Conservation (phyloP, 2,329 filamentous ascomycete species). For the Penicillium fuscoglaucum region DNA sequence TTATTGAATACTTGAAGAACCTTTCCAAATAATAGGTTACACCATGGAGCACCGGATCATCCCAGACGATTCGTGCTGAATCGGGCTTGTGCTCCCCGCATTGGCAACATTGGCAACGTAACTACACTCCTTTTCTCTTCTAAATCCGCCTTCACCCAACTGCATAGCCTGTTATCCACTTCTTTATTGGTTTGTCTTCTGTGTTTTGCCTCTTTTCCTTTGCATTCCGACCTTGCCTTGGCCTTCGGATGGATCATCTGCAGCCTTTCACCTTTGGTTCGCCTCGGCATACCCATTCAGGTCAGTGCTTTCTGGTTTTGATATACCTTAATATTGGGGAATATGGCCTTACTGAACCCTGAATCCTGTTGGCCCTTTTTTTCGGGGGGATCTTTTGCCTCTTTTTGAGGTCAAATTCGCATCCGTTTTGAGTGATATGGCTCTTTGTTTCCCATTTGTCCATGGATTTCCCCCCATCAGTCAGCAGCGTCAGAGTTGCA, state of each 20-base stretch:
- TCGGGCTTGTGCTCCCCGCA: conserved; percentile 27
- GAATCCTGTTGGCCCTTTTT: background rate
- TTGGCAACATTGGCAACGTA: conserved; percentile 23
- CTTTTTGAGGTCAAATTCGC: background rate
- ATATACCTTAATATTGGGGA: background rate
- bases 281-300: conserved; percentile 25
- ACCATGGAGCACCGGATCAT: conserved; percentile 22
- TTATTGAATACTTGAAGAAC: background rate
- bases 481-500: background rate
- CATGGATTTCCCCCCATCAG: background rate
- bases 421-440: background rate
- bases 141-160: conserved; percentile 18
- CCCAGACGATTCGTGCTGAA: conserved; percentile 15
- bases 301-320: conserved; percentile 22
- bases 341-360: background rate
- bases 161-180: conserved; percentile 5
- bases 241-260: conserved; percentile 28
- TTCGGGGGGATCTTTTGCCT: background rate
- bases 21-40: conserved; percentile 12
- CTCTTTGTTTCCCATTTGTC: conserved; percentile 9
- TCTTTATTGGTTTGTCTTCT: conserved; percentile 17
- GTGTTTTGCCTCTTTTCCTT: conserved; percentile 4
- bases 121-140: conserved; percentile 25
- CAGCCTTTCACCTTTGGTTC: conserved; percentile 20
- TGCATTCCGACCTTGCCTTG: conserved; percentile 11